Base-by-base conservation (phyloP, 768 basidiomycete species). In the Lactifluus piperatus region DNA sequence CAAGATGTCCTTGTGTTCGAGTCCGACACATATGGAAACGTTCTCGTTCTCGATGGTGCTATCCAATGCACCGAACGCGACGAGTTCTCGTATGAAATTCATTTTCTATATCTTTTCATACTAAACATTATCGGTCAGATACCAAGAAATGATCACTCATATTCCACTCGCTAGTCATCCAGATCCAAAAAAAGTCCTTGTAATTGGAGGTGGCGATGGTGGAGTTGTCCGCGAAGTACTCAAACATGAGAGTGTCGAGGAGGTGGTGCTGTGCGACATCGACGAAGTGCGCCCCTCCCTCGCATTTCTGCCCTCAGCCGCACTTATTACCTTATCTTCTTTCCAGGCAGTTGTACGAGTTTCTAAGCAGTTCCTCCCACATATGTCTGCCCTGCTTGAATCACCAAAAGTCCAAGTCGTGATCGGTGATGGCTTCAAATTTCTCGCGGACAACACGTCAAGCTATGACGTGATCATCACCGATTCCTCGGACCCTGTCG, bases 111-210 rank as follows among this genome's bases (percentile, higher is more conserved):
- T n/a, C 34, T 13, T 39, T 57, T 24, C 14, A 18, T 3, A 26
- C 53, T 53, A 13, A 55, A 27, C n/a, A n/a, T n/a, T n/a, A 24
- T 43, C 27, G 46, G 48, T 45, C 67, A 97, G 93, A 11, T 97
- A 98, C 74, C 94, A 97, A 69, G 95, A 99, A 76, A 97, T 98
- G 95, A 98, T 99, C 68, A 81, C 95, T 5, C 95, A 98, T 75
- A 75, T 99, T 54, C 97, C 97, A n/a, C 79, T 98, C 63, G 86
- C 91, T 13, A 92, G 86, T 60, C 97, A 99, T 73, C 95, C 97
- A 24, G 89, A 97, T 77, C 97, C 95, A 0, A 88, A 90, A 74
- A 85, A 87, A 67, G 95, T 98, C 18, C 84, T 99, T 34, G 97
- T 99, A 58, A 94, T 99, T 61, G 97, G 97, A 50, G 97, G 95